These are phyloP conservation scores for Mycena olivaceomarginata DNA, from an alignment of 768 basidiomycete genomes.

Conservation along the genomic window DNA sequence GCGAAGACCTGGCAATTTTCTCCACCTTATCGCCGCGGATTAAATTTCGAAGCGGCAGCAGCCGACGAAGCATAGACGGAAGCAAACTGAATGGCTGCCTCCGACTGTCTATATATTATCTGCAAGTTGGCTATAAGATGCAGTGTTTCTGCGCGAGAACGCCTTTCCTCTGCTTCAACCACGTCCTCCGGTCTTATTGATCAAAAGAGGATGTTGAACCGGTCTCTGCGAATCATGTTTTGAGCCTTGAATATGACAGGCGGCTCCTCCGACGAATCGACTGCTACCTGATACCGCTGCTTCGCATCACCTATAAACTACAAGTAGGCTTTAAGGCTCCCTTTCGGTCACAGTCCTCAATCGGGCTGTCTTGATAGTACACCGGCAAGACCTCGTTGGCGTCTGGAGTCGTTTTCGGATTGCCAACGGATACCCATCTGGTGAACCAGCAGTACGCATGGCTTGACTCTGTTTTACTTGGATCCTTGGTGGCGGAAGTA, in stretches of 20 bases:
- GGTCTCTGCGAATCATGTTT: background rate
- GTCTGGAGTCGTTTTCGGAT: constrained; percentile 31
- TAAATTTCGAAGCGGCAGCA: constrained; percentile 3
- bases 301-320: constrained; percentile 31
- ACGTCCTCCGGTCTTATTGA: background rate
- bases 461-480: constrained; percentile 32
- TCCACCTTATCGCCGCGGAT: background rate
- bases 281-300: constrained; percentile 31
- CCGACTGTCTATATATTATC: background rate
- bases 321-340: constrained; percentile 9
- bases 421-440: constrained; percentile 32
- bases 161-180: background rate
- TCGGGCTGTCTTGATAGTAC: constrained; percentile 4
- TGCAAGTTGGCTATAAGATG: background rate
- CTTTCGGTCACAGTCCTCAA: background rate
- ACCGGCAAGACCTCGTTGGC: constrained; percentile 32
- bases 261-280: constrained; percentile 26
- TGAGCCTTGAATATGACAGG: constrained; percentile 7
- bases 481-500: constrained; percentile 33
- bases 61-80: background rate
- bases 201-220: background rate
- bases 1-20: background rate
- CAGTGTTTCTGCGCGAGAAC: constrained; percentile 6
- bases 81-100: background rate
- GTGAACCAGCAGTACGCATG: constrained; percentile 37